A percentile compares a stretch with the other conserved stretches of the same genome.
Conservation (phyloP, 2,329 filamentous ascomycete species). For the Diaporthe australafricana region DNA sequence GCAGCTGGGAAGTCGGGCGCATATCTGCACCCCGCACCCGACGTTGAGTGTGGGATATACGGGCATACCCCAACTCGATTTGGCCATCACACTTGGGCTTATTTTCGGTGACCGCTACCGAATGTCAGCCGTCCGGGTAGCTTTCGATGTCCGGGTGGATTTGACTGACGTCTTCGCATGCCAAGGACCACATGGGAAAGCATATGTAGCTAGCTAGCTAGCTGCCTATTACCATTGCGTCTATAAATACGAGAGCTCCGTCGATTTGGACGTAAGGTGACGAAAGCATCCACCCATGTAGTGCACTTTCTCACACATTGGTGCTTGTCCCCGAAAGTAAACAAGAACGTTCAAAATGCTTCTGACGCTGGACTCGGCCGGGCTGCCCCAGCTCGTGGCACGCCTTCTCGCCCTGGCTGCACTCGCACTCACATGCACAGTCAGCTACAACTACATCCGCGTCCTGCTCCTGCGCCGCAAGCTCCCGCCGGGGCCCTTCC, state of each 20-base stretch:
- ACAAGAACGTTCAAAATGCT: not conserved
- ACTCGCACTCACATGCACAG: slow-evolving; percentile 4
- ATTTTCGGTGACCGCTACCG: not conserved
- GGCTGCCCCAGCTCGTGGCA: not conserved
- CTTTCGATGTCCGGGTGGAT: not conserved
- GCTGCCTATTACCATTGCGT: not conserved
- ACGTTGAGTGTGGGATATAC: slow-evolving; percentile 1
- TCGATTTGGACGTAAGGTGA: not conserved
- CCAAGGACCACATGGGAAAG: not conserved
- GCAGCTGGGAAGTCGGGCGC: slow-evolving; percentile 12
- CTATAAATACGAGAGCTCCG: not conserved
- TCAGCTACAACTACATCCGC: slow-evolving; percentile 7
- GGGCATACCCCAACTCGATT: not conserved
- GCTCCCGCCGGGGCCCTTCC: slow-evolving; percentile 24
- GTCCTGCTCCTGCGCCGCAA: slow-evolving; percentile 27
- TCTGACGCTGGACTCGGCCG: not conserved
- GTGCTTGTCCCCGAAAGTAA: not conserved
- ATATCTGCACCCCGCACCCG: slow-evolving; percentile 22
- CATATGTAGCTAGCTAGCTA: not conserved
- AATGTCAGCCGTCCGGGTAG: not conserved
- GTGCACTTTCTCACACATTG: not conserved
- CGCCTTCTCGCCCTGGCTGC: not conserved
- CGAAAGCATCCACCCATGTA: not conserved
- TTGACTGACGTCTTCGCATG: not conserved
- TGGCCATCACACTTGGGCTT: too few relatives aligned